Evolutionary conservation across 2,329 filamentous ascomycete genomes (phyloP).

Genomic region (Didymella pomorum): DNA sequence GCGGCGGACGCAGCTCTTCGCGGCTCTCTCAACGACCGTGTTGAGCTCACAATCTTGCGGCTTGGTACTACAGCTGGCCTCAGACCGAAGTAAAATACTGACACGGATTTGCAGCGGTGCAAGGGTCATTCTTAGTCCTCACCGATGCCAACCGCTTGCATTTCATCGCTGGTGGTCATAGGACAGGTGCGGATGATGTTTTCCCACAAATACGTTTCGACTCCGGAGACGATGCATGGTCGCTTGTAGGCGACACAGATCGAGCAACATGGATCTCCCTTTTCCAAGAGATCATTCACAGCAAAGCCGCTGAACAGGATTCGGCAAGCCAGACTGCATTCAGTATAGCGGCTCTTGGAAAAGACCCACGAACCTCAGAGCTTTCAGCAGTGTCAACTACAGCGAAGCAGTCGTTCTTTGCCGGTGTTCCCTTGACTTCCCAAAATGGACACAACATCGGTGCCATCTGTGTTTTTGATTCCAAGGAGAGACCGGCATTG

Average conservation of each 20-base stretch:
- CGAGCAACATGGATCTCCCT: conserved; percentile 1
- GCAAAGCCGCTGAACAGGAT: not conserved
- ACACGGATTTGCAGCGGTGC: not conserved
- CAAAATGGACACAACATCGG: conserved; percentile 22
- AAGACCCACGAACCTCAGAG: not conserved
- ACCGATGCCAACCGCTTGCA: not conserved
- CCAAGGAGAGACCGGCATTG: conserved; percentile 1
- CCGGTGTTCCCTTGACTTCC: conserved; percentile 19
- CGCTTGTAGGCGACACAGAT: not conserved
- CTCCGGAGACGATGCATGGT: not conserved
- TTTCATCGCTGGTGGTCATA: not conserved
- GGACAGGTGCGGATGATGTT: not conserved
- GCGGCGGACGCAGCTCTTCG: not conserved
- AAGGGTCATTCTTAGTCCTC: not conserved
- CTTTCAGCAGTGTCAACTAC: not conserved
- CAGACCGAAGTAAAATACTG: not conserved
- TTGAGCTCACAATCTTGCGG: conserved; percentile 6
- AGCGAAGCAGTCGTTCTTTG: conserved; percentile 17
- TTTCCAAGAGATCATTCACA: not conserved
- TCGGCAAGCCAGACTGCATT: not conserved
- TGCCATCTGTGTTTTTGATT: conserved; percentile 22
- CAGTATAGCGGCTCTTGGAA: conserved; percentile 1
- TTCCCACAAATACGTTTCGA: not conserved
- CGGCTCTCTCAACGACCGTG: conserved; percentile 2
- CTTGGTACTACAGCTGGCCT: conserved; percentile 1